Evolutionary conservation across 2,329 filamentous ascomycete genomes (phyloP).

Genomic region (Tricladium varicosporioides): DNA sequence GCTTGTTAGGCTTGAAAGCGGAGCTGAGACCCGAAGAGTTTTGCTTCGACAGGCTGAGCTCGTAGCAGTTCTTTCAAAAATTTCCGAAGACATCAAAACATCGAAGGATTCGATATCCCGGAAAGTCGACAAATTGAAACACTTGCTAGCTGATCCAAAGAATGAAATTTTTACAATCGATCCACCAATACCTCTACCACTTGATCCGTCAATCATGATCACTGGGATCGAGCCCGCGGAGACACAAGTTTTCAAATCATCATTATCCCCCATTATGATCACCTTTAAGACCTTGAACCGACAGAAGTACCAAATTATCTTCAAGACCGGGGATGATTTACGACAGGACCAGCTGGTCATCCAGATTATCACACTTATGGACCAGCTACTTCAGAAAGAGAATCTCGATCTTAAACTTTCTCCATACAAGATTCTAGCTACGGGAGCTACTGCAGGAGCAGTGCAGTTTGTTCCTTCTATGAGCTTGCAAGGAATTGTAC

Average conservation of each 20-base stretch:
- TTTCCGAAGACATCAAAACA: conserved; percentile 83
- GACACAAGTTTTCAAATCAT: conserved; percentile 92
- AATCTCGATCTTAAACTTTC: conserved; percentile 94
- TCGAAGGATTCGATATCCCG: conserved; percentile 69
- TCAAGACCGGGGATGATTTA: conserved; percentile 95
- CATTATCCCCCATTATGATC: conserved; percentile 84
- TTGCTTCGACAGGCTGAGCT: conserved; percentile 87
- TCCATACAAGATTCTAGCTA: conserved; percentile 94
- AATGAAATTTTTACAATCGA: conserved; percentile 85
- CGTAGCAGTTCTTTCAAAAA: conserved; percentile 80
- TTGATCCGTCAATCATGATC: conserved; percentile 81
- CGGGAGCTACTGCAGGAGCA: conserved; percentile 82
- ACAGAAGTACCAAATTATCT: conserved; percentile 84
- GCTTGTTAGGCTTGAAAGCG: conserved; percentile 68
- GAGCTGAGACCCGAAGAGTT: conserved; percentile 70
- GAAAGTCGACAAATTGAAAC: conserved; percentile 83
- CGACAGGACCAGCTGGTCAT: conserved; percentile 97
- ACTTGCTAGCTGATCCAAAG: conserved; percentile 80
- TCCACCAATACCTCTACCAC: conserved; percentile 79
- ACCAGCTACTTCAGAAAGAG: conserved; percentile 90
- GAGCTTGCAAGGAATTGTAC: conserved; percentile 77
- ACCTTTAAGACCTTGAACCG: conserved; percentile 81
- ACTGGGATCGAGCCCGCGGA: conserved; percentile 80
- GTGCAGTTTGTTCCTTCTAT: conserved; percentile 91
- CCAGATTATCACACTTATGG: conserved; percentile 97